phyloP scores from a whole-genome alignment of 768 basidiomycete species.

The Dioszegia crocea region DNA sequence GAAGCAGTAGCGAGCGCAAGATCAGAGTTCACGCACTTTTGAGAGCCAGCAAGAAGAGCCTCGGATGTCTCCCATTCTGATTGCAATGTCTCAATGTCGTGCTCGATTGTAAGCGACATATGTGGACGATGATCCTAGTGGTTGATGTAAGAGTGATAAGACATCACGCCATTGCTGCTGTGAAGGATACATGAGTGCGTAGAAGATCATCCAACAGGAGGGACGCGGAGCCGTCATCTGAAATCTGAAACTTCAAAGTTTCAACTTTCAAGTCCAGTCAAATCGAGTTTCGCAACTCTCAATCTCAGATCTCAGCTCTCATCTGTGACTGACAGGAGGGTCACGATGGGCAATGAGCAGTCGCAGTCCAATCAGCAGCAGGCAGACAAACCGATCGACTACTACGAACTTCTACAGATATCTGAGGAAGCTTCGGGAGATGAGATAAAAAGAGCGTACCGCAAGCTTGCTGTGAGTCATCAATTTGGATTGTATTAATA shows the following conservation, averaged over 20 bases:
- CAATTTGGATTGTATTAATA: background rate
- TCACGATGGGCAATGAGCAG: constrained; percentile 40
- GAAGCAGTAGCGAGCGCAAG: no score
- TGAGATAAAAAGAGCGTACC: constrained; percentile 86
- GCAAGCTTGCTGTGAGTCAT: constrained; percentile 68
- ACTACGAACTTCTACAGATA: constrained; percentile 76
- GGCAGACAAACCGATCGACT: constrained; percentile 54
- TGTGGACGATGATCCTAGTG: no score
- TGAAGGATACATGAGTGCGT: background rate
- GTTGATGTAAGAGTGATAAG: no score
- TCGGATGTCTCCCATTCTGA: constrained; percentile 6
- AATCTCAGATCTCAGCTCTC: no score
- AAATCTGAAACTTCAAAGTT: no score
- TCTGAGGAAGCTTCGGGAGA: constrained; percentile 76
- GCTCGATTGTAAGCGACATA: background rate
- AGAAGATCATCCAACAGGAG: background rate
- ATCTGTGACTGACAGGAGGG: background rate
- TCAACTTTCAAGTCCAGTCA: no score
- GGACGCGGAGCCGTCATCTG: background rate
- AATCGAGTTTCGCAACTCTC: no score
- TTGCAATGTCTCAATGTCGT: background rate
- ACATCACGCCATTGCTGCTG: no score
- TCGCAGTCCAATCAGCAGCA: constrained; percentile 12
- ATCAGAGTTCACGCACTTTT: no score
- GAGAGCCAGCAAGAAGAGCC: constrained; percentile 4